Evolutionary conservation across 139 green algal genomes (phyloP).

Genomic region (Monoraphidium neglectum): DNA sequence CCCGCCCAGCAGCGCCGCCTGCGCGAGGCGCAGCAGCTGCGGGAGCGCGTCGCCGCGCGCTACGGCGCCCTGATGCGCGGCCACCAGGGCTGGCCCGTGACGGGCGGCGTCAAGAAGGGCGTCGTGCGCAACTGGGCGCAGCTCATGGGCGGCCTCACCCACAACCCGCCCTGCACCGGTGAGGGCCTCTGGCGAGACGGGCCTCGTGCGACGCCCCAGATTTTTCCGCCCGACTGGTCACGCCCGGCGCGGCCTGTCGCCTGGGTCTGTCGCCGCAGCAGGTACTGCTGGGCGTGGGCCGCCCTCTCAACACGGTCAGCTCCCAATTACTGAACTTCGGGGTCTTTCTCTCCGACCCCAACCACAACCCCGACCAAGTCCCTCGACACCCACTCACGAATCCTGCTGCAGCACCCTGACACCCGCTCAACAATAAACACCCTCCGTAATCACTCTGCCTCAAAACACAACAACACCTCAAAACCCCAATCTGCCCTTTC

Average conservation of each 20-base stretch:
- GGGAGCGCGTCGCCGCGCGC: not conserved
- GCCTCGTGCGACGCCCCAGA: no score
- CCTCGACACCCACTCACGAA: no score
- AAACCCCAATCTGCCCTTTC: not conserved
- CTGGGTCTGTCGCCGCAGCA: not conserved
- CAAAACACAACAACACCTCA: not conserved
- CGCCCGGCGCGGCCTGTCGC: not conserved
- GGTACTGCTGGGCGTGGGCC: not conserved
- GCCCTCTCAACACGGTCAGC: not conserved
- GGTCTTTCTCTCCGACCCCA: no score
- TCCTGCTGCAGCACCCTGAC: no score
- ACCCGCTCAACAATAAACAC: not conserved
- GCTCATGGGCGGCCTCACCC: slow-evolving; percentile 29
- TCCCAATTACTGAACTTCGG: not conserved
- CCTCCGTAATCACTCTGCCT: not conserved
- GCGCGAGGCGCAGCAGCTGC: not conserved
- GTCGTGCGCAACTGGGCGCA: slow-evolving; percentile 53
- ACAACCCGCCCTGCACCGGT: slow-evolving; percentile 58
- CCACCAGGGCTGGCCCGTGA: slow-evolving; percentile 50
- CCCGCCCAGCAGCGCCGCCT: not conserved
- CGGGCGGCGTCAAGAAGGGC: slow-evolving; percentile 16
- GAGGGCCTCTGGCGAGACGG: slow-evolving; percentile 24
- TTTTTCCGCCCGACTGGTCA: not conserved
- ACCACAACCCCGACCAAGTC: no score
- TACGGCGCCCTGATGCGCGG: not conserved